These are phyloP conservation scores for Paecilomyces variotii DNA, from an alignment of 2,329 filamentous ascomycete genomes.

Conservation along the genomic window DNA sequence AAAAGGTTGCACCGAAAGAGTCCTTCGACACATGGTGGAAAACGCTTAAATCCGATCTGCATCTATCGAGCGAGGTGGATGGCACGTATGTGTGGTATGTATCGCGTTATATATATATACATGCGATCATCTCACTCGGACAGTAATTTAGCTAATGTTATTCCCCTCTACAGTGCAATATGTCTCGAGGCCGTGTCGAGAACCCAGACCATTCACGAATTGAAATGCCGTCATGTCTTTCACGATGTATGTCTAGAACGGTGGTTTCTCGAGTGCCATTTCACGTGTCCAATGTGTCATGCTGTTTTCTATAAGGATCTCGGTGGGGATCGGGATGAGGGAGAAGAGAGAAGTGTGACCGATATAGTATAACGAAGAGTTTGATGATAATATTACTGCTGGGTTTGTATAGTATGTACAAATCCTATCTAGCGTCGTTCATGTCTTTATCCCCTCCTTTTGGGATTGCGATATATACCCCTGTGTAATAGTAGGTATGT, in stretches of 20 bases:
- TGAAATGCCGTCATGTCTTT: constrained; percentile 1
- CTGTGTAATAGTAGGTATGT: too few relatives aligned
- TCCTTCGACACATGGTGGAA: neutral
- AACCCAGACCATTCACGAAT: neutral
- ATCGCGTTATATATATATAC: neutral
- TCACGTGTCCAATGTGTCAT: constrained; percentile 1
- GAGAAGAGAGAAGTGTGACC: neutral
- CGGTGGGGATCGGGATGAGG: neutral
- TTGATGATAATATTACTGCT: neutral
- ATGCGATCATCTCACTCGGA: neutral
- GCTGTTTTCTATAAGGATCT: neutral
- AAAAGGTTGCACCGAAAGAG: neutral
- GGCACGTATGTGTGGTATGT: neutral
- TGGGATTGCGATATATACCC: too few relatives aligned
- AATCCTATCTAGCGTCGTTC: too few relatives aligned
- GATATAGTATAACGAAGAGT: neutral
- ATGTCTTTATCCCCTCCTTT: too few relatives aligned
- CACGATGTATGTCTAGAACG: constrained; percentile 1
- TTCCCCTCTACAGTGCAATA: neutral
- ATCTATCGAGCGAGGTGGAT: neutral
- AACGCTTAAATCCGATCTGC: neutral
- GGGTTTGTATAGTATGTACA: too few relatives aligned
- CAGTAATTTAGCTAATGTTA: too few relatives aligned
- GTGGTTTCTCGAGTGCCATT: constrained; percentile 1
- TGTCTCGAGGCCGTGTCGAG: neutral